These are phyloP conservation scores for Laburnicola sp. DNA, from an alignment of 2,329 filamentous ascomycete genomes.

Conservation along the genomic window DNA sequence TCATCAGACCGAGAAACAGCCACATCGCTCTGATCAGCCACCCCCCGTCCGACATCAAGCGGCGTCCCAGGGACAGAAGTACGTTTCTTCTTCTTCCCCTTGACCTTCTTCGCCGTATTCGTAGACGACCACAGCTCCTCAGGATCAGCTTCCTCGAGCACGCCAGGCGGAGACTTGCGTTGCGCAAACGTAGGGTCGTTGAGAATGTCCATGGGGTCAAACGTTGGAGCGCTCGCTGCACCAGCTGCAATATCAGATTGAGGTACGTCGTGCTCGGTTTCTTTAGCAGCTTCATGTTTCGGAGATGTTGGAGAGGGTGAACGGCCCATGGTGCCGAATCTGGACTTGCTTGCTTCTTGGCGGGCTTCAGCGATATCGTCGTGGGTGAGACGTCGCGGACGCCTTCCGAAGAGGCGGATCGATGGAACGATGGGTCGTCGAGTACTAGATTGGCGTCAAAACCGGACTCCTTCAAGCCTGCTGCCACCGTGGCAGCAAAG, in stretches of 20 bases:
- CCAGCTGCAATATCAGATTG: conserved; percentile 41
- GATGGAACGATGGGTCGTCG: conserved; percentile 45
- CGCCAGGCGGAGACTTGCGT: conserved; percentile 36
- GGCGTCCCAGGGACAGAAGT: conserved; percentile 14
- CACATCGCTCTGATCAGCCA: background rate
- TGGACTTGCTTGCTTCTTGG: conserved; percentile 34
- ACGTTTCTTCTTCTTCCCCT: conserved; percentile 51
- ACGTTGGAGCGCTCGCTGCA: conserved; percentile 40
- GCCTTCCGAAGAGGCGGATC: conserved; percentile 31
- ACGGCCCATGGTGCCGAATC: conserved; percentile 35
- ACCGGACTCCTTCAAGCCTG: conserved; percentile 51
- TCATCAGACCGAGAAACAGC: background rate
- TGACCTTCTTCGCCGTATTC: conserved; percentile 53
- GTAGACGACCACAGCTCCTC: conserved; percentile 41
- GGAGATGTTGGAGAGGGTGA: conserved; percentile 36
- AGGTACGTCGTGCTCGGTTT: conserved; percentile 28
- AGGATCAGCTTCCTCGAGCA: conserved; percentile 43
- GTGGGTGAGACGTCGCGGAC: conserved; percentile 34
- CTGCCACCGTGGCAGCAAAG: conserved; percentile 53
- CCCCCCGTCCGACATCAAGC: conserved; percentile 9
- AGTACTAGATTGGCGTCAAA: conserved; percentile 52
- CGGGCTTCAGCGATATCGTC: conserved; percentile 39
- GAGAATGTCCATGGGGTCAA: conserved; percentile 43
- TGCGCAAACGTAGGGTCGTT: conserved; percentile 43
- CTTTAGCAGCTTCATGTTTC: conserved; percentile 21